Percentiles rank a stretch among this genome's conserved stretches.
Conservation (phyloP, 2,329 filamentous ascomycete species). For the Phyllosticta citriasiana region DNA sequence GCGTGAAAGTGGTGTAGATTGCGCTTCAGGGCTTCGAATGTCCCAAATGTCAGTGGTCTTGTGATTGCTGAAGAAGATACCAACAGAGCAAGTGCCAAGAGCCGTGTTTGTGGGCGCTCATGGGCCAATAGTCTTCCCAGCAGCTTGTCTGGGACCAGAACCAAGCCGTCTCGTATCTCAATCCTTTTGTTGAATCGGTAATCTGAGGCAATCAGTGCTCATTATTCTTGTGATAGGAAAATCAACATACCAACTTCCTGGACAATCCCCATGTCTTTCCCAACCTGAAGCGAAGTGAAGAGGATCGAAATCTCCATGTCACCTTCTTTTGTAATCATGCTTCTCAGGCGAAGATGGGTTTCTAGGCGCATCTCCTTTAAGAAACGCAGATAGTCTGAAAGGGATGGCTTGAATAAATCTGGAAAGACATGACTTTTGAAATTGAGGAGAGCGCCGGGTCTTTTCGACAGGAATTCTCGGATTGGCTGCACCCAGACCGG, state of each 20-base stretch:
- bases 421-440: slow-evolving; percentile 40
- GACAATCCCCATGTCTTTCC: slow-evolving; percentile 38
- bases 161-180: slow-evolving; percentile 26
- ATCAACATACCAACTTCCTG: slow-evolving; percentile 26
- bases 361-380: slow-evolving; percentile 29
- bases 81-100: slow-evolving; percentile 73
- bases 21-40: slow-evolving; percentile 52
- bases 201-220: slow-evolving; percentile 14
- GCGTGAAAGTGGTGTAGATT: slow-evolving; percentile 65
- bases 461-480: slow-evolving; percentile 22
- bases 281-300: slow-evolving; percentile 32
- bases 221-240: neutral
- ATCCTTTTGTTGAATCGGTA: slow-evolving; percentile 17
- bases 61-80: slow-evolving; percentile 66
- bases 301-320: slow-evolving; percentile 23
- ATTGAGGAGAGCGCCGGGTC: slow-evolving; percentile 29
- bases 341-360: slow-evolving; percentile 17
- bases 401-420: slow-evolving; percentile 33
- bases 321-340: slow-evolving; percentile 7
- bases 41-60: slow-evolving; percentile 54
- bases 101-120: slow-evolving; percentile 45
- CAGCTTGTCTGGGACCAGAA: slow-evolving; percentile 42
- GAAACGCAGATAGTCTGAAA: slow-evolving; percentile 31
- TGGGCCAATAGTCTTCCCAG: slow-evolving; percentile 30
- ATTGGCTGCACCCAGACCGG: slow-evolving; percentile 31